A percentile compares a stretch with the other conserved stretches of the same genome.
Conservation (phyloP, 345 rosid genomes). For the Odontarrhena argentea region DNA sequence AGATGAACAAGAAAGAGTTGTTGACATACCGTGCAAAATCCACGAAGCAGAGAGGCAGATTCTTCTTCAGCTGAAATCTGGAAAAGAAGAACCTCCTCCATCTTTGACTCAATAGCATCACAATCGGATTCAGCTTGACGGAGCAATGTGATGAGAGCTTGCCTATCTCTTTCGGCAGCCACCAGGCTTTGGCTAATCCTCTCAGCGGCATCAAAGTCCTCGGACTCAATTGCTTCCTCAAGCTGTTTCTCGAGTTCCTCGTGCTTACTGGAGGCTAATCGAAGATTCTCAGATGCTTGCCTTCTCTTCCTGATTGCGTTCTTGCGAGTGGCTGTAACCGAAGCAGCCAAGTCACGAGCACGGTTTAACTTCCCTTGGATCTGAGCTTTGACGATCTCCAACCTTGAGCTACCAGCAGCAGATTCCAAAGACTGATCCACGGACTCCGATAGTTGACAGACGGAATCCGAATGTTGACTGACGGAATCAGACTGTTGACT, state of each 20-base stretch:
- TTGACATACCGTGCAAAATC: slow-evolving; percentile 58
- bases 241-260: slow-evolving; percentile 64
- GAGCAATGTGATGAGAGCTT: slow-evolving; percentile 49
- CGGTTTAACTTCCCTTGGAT: slow-evolving; percentile 54
- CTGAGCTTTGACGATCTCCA: slow-evolving; percentile 50
- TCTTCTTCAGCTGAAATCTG: slow-evolving; percentile 77
- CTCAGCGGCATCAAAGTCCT: slow-evolving; percentile 84
- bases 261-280: slow-evolving; percentile 53
- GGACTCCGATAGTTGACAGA: slow-evolving; percentile 15
- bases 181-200: slow-evolving; percentile 74
- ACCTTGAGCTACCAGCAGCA: slow-evolving; percentile 24
- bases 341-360: slow-evolving; percentile 54
- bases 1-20: background rate
- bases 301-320: slow-evolving; percentile 63
- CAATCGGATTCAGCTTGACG: slow-evolving; percentile 67
- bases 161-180: slow-evolving; percentile 54
- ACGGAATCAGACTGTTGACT: slow-evolving; percentile 35
- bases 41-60: slow-evolving; percentile 60
- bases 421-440: slow-evolving; percentile 24
- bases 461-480: slow-evolving; percentile 34
- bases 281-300: slow-evolving; percentile 59
- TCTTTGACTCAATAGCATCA: slow-evolving; percentile 60
- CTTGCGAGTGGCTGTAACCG: slow-evolving; percentile 63
- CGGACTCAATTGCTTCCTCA: slow-evolving; percentile 82
- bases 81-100: slow-evolving; percentile 59